Percentiles rank a stretch among this genome's conserved stretches.
Evolutionary conservation across 1,139 yeast species (phyloP).

Genomic region (Yarrowia galli): DNA sequence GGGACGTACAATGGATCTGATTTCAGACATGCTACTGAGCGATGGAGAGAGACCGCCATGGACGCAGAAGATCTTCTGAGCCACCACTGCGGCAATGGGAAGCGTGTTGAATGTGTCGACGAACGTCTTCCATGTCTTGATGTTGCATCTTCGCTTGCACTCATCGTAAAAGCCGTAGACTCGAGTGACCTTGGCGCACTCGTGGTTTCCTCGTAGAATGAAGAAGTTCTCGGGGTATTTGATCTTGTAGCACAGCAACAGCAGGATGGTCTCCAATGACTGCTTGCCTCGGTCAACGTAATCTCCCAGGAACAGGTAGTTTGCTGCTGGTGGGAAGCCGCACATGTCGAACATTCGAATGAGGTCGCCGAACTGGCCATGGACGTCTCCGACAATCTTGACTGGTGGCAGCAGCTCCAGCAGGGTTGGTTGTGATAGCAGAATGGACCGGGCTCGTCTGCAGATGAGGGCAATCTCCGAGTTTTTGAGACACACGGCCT

Average conservation of each 20-base stretch:
- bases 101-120: constrained; percentile 93
- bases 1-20: constrained; percentile 88
- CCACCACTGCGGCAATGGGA: constrained; percentile 95
- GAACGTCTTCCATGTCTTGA: constrained; percentile 92
- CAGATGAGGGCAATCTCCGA: constrained; percentile 87
- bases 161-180: constrained; percentile 90
- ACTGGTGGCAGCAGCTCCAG: constrained; percentile 94
- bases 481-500: constrained; percentile 84
- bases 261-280: constrained; percentile 84
- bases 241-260: constrained; percentile 88
- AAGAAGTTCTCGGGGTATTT: constrained; percentile 94
- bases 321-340: constrained; percentile 97
- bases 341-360: constrained; percentile 92
- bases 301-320: constrained; percentile 91
- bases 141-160: constrained; percentile 85
- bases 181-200: constrained; percentile 81
- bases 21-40: constrained; percentile 87
- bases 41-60: constrained; percentile 98
- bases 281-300: constrained; percentile 98
- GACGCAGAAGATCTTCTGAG: constrained; percentile 94
- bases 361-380: constrained; percentile 93
- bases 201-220: constrained; percentile 85
- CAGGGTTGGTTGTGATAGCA: constrained; percentile 85
- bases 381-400: constrained; percentile 96
- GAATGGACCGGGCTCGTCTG: constrained; percentile 84